phyloP scores from a whole-genome alignment of 768 basidiomycete genomes.

The Pulveroboletus sp. region DNA sequence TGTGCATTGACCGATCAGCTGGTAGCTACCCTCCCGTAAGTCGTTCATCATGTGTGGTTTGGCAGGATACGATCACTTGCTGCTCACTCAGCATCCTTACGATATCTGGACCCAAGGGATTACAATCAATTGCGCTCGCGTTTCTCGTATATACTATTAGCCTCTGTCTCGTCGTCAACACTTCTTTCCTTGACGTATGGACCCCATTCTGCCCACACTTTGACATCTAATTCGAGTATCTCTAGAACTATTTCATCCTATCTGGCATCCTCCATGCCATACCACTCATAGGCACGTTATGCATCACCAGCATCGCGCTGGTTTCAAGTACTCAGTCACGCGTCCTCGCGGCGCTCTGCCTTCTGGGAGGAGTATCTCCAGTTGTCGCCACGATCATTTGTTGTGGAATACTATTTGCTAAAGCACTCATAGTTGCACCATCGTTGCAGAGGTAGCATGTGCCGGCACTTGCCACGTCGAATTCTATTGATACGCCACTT shows the following conservation, averaged over 20 bases:
- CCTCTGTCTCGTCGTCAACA: constrained; percentile 10
- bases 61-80: background rate
- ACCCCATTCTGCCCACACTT: background rate
- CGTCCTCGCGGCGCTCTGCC: no score
- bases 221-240: background rate
- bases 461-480: no score
- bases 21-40: constrained; percentile 16
- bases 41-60: background rate
- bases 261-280: constrained; percentile 15
- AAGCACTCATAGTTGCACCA: no score
- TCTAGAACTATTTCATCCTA: constrained; percentile 4
- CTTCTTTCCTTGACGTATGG: constrained; percentile 8
- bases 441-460: no score
- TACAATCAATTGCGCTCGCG: constrained; percentile 7
- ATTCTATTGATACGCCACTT: no score
- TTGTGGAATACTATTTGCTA: no score
- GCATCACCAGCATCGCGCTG: constrained; percentile 10
- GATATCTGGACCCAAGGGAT: constrained; percentile 6
- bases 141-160: constrained; percentile 24
- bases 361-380: no score
- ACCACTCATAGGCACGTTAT: constrained; percentile 14
- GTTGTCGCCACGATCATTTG: no score
- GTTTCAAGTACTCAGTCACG: constrained; percentile 6
- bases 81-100: constrained; percentile 1
- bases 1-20: constrained; percentile 1